These are phyloP conservation scores for Sphagnurus paluster DNA, from an alignment of 1,284 basidiomycete species.

Conservation along the genomic window DNA sequence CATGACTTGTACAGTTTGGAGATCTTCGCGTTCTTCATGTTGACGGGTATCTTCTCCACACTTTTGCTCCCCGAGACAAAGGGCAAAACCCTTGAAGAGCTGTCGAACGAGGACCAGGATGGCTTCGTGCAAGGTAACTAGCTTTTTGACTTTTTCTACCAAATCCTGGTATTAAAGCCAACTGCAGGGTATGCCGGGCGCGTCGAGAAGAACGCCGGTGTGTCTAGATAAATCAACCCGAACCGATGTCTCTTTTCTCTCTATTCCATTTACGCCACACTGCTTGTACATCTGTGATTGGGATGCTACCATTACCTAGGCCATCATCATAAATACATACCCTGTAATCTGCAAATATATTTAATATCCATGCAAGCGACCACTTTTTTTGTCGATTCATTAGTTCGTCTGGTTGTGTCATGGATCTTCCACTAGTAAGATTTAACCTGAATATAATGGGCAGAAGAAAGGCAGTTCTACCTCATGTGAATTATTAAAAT, in stretches of 20 bases:
- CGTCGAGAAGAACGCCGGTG: conserved; percentile 11
- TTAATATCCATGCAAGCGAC: no score
- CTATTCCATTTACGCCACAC: background rate
- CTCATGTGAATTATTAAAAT: no score
- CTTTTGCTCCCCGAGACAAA: conserved; percentile 80
- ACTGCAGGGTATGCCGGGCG: conserved; percentile 1
- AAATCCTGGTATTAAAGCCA: background rate
- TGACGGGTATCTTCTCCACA: conserved; percentile 78
- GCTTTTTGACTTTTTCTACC: background rate
- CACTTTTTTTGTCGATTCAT: no score
- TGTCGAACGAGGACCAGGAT: conserved; percentile 69
- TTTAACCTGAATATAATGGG: no score
- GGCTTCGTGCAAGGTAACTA: conserved; percentile 49
- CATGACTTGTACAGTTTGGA: conserved; percentile 53
- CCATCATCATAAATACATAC: no score
- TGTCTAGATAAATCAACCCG: no score
- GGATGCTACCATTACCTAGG: no score
- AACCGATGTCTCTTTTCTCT: no score
- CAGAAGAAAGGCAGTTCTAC: no score
- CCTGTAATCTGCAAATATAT: no score
- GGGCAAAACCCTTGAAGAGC: conserved; percentile 64
- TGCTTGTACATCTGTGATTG: background rate
- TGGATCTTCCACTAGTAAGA: no score
- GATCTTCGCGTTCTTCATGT: conserved; percentile 79
- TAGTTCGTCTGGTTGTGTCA: no score